Evolutionary conservation across 2,329 filamentous ascomycete species (phyloP), one percentile per base, ranked within the genome.

Genomic region (Penicillium rolfsii): DNA sequence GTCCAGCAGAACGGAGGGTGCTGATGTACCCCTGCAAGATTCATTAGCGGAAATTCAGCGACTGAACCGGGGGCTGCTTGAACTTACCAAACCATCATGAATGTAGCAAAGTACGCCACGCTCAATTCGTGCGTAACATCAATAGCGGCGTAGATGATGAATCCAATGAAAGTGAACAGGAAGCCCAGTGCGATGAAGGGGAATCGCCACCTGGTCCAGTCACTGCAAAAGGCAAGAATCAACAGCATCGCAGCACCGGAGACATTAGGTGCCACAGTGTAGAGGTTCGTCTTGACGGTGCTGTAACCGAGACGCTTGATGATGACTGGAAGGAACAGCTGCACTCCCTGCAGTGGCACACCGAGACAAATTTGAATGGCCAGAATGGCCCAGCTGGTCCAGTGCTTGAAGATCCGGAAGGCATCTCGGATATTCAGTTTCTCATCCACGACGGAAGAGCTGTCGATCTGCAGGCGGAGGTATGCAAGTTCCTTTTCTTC

Each of bases 141-240:
- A 56, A 92, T 87, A 16, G 86, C 81, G 0, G 88, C 88, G 64
- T 88, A 91, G 68, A 92, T 89, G 69, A 91, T 83, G 77, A 92
- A 90, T 16, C 90, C 90, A 55, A 84, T 83, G 68, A 91, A 89
- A 0, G 89, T 91, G 67, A 92, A 86, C 2, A 84, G 73, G 71
- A 91, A 91, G 0, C 88, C 89, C 0, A 89, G 74, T 0, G 85
- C 85, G 63, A 92, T 87, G 22, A 71, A 91, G 0, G 89, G 89
- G 63, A 89, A 90, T 2, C 89, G 82, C 59, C 87, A 78, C 24
- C 86, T 81, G 2, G 84, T 81, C 60, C 80, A 82, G 69, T 92
- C 90, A 12, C 86, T 89, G 11, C 83, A 76, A 68, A 91, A 92
- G 0, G 89, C 89, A 1, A 93, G 78, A 22, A 91, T 78, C 0